Evolutionary conservation across 495 filamentous ascomycete genomes (phyloP), one percentile per base, ranked within the genome.

Genomic region (Penicillium longicatenatum): DNA sequence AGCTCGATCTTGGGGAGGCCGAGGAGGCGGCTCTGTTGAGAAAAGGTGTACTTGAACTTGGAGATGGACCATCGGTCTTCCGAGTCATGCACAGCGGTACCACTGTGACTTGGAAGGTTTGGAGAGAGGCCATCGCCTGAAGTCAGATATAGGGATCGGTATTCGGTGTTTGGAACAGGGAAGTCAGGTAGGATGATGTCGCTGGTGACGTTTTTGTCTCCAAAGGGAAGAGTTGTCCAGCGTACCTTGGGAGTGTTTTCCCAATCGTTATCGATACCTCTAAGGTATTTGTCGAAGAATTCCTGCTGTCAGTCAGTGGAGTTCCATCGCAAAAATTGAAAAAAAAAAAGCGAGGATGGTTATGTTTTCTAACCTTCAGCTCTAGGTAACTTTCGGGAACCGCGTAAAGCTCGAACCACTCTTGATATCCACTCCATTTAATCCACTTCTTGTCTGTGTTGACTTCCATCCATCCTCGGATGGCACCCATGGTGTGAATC

Each of bases 221-320:
- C 68, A 26, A 71, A 71, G 35, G 60, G 63, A 31, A 74, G 52
- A 0, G 62, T 51, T 1, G 69, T 59, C 62, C 63, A 61, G 14
- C 74, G 73, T 0, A 77, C 72, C 37, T 67, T 66, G 2, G 75
- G 74, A 0, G 75, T 77, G 20, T 66, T 53, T 29, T 77, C 74
- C 74, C 74, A 79, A 16, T 63, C 73, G 43, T 78, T 80, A 8
- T 73, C 49, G 4, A 67, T 58, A 1, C 69, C 72, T 26, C 70
- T 72, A n/a, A 76, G 55, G 42, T 74, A 79, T 11, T 58, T 64
- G 48, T 76, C 74, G 52, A 77, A 78, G 62, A 75, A 79, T 2
- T 30, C 29, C 29, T 30, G 29, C 29, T 30, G 4, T 4, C 8
- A 8, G 29, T 30, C 8, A 30, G 29, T 8, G n/a, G 29, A 30